Base-by-base conservation (phyloP, 2,329 filamentous ascomycete species). In the Diaporthe ampelina region DNA sequence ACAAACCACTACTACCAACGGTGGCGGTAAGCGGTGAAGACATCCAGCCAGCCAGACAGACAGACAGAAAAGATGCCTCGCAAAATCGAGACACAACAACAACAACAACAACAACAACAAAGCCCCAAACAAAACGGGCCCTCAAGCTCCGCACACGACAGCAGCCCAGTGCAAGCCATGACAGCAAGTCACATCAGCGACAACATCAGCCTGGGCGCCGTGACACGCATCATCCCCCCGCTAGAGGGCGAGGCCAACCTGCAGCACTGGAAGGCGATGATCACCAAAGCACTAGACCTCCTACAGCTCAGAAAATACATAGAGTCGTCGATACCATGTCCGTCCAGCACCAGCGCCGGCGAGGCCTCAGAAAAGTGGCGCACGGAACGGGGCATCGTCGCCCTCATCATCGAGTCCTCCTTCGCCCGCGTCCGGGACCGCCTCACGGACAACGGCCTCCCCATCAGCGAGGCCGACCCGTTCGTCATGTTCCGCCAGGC, bases 181-280 rank as follows among this genome's bases (percentile, higher is more conserved):
- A 9, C 43, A 10, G 1, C 61, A 4, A 45, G 43, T 35, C 61
- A 65, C 21, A 50, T 67, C 3, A 50, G 61, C 32, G 61, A 67
- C 61, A 67, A 4, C 59, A 37, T 67, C 43, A 67, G 43, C 43
- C 29, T 67, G 29, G 61, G 61, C 29, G 61, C 61, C 13, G 61
- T 67, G 6, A 50, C 19, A 17, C 35, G 43, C 29, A 35, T 67
- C 6, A 24, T 67, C 3, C 61, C 61, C 3, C 61, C 61, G 21
- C 43, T 67, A 8, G 43, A 67, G 2, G 45, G 61, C 43, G 59
- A 65, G 26, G 7, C 35, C 59, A 65, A 65, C 59, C 59, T 65
- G 4, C 59, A 65, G 21, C 61, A 67, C 29, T 67, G 61, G 61
- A 67, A 50, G 43, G 43, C 61, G 43, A 67, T 67, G 61, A 37